Evolutionary conservation across 2,329 filamentous ascomycete species (phyloP), one percentile per base, ranked within the genome.

Genomic region (Monosporascus sp.): DNA sequence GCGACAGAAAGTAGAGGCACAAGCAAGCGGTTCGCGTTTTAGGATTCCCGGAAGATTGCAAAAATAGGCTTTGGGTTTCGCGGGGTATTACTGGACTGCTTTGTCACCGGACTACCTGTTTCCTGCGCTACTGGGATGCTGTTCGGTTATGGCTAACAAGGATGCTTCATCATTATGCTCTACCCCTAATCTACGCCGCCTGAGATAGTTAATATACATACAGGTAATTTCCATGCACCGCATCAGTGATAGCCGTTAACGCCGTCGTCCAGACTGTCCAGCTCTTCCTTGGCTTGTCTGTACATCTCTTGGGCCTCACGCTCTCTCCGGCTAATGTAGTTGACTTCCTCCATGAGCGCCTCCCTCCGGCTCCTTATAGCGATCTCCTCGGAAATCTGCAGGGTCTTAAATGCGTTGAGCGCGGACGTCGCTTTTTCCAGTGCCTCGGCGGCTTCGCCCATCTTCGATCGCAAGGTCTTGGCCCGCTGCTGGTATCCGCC

Each of bases 301-400:
- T 94, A 99, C 63, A 87, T 69, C 59, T 97, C 91, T 72, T 99
- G 94, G 7, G 91, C 91, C 72, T 97, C 91, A 54, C 92, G 80
- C 75, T 97, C 93, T 58, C 93, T 79, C 62, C 84, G 84, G 61
- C 85, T 89, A 9, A 97, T 81, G 62, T 89, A 89, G 7, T 78
- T 81, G 22, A 96, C 91, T 69, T 97, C 91, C n/a, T 89, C 87
- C 49, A 91, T 82, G 53, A 97, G 73, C 11, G 79, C 78, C 60
- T 88, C 88, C 50, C 97, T 74, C 31, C 94, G 80, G 52, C 84
- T 80, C 46, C 78, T 76, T 54, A 97, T 79, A 0, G 88, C 89
- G 5, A 86, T 85, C 57, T 93, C 85, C 69, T 99, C 94, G 0
- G 85, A 88, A 40, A 89, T 83, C 59, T 89, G 85, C 56, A 96